Percentiles rank a stretch among this genome's conserved stretches.
Conservation (phyloP, 768 basidiomycete species). For the Mycena chlorophos region DNA sequence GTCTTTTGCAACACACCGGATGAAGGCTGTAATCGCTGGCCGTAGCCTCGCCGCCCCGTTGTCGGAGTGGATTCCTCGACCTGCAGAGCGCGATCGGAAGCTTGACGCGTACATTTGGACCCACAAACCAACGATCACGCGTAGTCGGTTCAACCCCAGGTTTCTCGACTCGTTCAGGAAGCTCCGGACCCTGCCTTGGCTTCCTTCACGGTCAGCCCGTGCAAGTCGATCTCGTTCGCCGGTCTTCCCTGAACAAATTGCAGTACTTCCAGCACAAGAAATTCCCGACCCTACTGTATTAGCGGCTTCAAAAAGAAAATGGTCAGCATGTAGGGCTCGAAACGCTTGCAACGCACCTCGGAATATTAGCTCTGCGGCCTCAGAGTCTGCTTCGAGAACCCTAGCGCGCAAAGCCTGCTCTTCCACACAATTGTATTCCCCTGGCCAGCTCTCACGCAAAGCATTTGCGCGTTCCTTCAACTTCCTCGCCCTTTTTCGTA, state of each 20-base stretch:
- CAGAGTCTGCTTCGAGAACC: no score
- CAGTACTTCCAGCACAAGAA: neutral
- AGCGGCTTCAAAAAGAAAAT: no score
- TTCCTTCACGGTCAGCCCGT: neutral
- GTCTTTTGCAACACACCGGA: no score
- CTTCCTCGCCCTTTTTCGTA: neutral
- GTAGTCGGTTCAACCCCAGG: neutral
- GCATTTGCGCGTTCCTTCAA: neutral
- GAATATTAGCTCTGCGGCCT: neutral
- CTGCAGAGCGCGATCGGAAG: no score
- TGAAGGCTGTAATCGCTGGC: no score
- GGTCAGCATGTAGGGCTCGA: no score
- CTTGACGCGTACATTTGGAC: no score
- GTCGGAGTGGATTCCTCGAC: no score
- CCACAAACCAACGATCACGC: neutral
- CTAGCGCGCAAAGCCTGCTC: no score
- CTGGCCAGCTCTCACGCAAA: neutral
- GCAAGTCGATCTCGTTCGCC: neutral
- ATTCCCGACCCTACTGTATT: neutral
- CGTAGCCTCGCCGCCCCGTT: no score
- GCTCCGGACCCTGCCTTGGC: neutral
- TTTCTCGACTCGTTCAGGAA: neutral
- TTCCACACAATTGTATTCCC: no score
- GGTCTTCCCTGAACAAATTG: neutral
- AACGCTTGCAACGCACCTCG: neutral